Evolutionary conservation across 2,329 filamentous ascomycete genomes (phyloP).

Genomic region (Talaromyces rugulosus): DNA sequence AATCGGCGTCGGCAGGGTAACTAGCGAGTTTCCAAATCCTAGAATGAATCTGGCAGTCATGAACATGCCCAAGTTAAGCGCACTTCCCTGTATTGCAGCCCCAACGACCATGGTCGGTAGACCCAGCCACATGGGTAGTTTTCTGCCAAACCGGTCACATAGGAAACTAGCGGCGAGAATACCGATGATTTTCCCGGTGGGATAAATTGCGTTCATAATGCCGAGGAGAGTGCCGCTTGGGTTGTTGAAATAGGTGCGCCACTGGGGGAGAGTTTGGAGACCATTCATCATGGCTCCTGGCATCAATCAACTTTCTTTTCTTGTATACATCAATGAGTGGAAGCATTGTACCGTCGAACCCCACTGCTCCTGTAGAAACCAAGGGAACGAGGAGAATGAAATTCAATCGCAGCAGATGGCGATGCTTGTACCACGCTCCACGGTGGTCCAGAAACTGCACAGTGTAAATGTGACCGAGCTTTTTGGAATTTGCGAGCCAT

Average conservation of each 20-base stretch:
- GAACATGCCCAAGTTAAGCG: conserved; percentile 24
- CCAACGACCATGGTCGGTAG: conserved; percentile 26
- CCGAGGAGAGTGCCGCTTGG: conserved; percentile 40
- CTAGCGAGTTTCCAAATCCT: conserved; percentile 30
- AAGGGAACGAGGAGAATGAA: neutral
- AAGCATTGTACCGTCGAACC: neutral
- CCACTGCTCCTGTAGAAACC: neutral
- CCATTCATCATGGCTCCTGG: conserved; percentile 39
- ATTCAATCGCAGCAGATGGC: neutral
- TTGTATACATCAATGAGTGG: no score
- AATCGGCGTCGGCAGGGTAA: conserved; percentile 25
- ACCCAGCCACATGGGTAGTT: conserved; percentile 22
- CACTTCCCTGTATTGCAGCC: conserved; percentile 22
- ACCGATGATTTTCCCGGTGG: conserved; percentile 28
- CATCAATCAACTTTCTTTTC: no score
- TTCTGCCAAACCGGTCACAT: conserved; percentile 21
- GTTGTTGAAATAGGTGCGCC: conserved; percentile 40
- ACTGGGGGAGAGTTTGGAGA: conserved; percentile 39
- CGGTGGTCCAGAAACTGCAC: neutral
- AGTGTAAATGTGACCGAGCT: neutral
- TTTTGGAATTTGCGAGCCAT: neutral
- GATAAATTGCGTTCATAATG: conserved; percentile 42
- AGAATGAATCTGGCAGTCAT: conserved; percentile 32
- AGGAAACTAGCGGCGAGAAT: conserved; percentile 15
- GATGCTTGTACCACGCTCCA: neutral